Base-by-base conservation (phyloP, 352 stramenopile species). In the Globisporangium orthogonon region DNA sequence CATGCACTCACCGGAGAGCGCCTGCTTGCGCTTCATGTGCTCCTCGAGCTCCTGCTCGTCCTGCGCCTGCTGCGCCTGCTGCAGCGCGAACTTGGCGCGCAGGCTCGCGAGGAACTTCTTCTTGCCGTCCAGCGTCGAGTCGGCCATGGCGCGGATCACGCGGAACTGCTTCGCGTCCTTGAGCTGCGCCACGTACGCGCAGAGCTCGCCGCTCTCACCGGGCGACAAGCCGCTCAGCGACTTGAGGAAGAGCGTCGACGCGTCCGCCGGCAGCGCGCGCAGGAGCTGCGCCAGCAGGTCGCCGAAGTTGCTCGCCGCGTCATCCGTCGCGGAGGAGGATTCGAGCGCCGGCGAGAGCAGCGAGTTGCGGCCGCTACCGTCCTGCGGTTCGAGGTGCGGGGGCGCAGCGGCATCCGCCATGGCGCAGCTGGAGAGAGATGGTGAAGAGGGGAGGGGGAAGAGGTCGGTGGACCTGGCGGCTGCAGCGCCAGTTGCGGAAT, bases 151-250 rank as follows among this genome's bases (percentile, higher is more conserved):
- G 45, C 86, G 84, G 57, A 94, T 90, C 56, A 94, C 83, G 39
- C 83, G 83, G 62, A 87, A 94, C 70, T 94, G 82, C 63, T 94
- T 94, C 63, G 89, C 77, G 40, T 83, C 75, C 29, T 83, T 79
- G 59, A 94, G 71, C 47, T 72, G 73, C 51, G 74, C 66, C 48
- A 94, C 76, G 52, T 94, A 89, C 47, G 78, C 74, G 47, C 81
- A 89, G 45, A 94, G 74, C 56, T 91, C 79, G 63, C 80, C 69
- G 58, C 75, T 88, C 58, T 93, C 83, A 28, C 72, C 67, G 1
- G 83, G 74, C 31, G 79, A 88, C 15, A 94, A 66, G 0, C 83
- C 83, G 35, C 78, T 86, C 37, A 94, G 75, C 56, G 81, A 86
- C 65, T 76, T 75, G 50, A 94, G 71, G 62, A 94, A 91, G 35